Conservation (phyloP, 192 early-diverging fungal genomes). For the Backusella sp. region DNA sequence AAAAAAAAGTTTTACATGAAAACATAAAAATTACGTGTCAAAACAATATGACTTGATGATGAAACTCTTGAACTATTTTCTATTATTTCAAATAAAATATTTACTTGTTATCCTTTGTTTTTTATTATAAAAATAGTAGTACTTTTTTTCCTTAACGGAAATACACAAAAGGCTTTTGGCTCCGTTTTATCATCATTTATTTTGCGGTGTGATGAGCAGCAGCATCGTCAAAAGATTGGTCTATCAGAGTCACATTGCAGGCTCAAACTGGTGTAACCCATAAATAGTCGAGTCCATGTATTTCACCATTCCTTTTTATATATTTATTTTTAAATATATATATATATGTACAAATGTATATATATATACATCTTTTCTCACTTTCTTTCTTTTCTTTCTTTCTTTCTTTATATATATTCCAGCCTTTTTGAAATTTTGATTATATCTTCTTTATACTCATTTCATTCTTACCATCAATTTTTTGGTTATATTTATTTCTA, state of each 20-base stretch:
- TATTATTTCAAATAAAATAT: background rate
- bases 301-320: slow-evolving; percentile 6
- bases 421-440: slow-evolving; percentile 1
- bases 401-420: background rate
- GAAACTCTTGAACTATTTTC: background rate
- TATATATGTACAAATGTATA: slow-evolving; percentile 1
- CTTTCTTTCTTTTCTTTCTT: background rate
- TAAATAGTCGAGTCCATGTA: background rate
- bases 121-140: background rate
- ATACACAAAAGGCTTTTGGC: background rate
- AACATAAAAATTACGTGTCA: slow-evolving; percentile 2
- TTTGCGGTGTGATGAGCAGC: slow-evolving; percentile 2
- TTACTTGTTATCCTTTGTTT: background rate
- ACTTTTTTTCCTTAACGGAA: background rate
- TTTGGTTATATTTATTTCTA: background rate
- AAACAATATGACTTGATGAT: background rate
- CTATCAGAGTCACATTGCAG: slow-evolving; percentile 9
- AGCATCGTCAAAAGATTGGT: slow-evolving; percentile 4
- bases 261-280: background rate
- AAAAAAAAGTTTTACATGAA: background rate
- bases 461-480: background rate
- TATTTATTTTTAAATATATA: background rate
- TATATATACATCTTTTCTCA: background rate
- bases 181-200: background rate
- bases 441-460: background rate